Base-by-base conservation (phyloP, 2,329 filamentous ascomycete genomes). In the Rosellinia necatrix region DNA sequence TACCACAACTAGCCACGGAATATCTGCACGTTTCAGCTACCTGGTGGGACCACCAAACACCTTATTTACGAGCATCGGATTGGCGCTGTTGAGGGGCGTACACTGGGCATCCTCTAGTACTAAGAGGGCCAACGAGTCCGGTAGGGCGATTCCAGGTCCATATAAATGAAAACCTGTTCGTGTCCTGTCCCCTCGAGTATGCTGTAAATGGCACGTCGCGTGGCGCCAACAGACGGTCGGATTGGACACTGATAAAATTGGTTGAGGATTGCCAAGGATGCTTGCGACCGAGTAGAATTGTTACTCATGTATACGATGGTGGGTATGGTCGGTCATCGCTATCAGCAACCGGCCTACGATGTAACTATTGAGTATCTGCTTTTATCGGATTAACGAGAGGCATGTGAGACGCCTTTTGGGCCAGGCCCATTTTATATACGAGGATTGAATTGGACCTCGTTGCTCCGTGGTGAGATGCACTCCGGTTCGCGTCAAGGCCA, bases 161-260 rank as follows among this genome's bases (percentile, higher is more conserved):
- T n/a, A 38, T 38, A 8, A 27, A 34, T 24, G 12, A 44, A 17
- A 30, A 13, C 29, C 32, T 30, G 24, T 42, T 21, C 13, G n/a
- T n/a, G 25, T 3, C n/a, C 30, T 49, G 37, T 22, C 12, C n/a
- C n/a, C n/a, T 21, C 6, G 34, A 12, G 27, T 15, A 42, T 51
- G 13, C 27, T 29, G 17, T 22, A 43, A 10, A 37, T 15, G 19
- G 24, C 15, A 47, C n/a, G 6, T 19, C 15, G 46, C 42, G 47
- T 58, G 51, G 29, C 42, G 34, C 13, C 12, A 17, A 37, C 37
- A 6, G 7, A 43, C 3, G 25, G 38, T 32, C 1, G 41, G 56
- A 55, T 55, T 51, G 46, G 56, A 24, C 38, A 29, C 29, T 15
- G 22, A 30, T 27, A 2, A 47, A 17, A 55, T 30, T 32, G n/a